These are phyloP conservation scores for Psilocybe tampanensis DNA, from an alignment of 768 basidiomycete genomes.

Conservation along the genomic window DNA sequence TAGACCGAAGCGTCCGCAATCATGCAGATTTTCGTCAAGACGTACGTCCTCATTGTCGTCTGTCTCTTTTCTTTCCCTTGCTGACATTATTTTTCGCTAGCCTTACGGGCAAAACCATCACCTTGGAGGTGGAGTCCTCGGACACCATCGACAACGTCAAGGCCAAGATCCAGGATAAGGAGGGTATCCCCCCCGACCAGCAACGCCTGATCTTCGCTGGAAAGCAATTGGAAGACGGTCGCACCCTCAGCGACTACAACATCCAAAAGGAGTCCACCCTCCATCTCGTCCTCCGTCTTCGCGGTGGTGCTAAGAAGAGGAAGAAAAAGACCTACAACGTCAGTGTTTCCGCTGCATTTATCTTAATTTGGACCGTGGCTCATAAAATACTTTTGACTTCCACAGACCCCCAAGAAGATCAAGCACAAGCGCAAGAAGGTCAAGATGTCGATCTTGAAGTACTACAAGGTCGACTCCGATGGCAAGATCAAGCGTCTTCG, in stretches of 20 bases:
- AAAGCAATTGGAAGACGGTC: slow-evolving; percentile 99
- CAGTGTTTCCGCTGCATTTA: slow-evolving; percentile 26
- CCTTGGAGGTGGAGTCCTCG: slow-evolving; percentile 96
- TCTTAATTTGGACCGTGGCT: background rate
- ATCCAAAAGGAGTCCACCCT: slow-evolving; percentile 99
- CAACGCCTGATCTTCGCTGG: slow-evolving; percentile 99
- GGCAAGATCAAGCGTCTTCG: slow-evolving; percentile 99
- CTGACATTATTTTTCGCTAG: slow-evolving; percentile 36
- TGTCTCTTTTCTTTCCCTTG: background rate
- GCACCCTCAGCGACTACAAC: slow-evolving; percentile 94
- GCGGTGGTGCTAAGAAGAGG: slow-evolving; percentile 99
- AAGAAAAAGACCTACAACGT: slow-evolving; percentile 99
- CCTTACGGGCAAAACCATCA: slow-evolving; percentile 99
- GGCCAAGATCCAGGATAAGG: slow-evolving; percentile 97
- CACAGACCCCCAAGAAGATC: slow-evolving; percentile 96
- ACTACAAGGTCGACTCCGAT: slow-evolving; percentile 99
- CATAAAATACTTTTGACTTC: slow-evolving; percentile 7
- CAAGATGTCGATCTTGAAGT: slow-evolving; percentile 99
- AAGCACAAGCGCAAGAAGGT: slow-evolving; percentile 99
- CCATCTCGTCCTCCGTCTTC: slow-evolving; percentile 94
- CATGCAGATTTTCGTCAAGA: slow-evolving; percentile 99
- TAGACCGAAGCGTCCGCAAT: slow-evolving; percentile 76
- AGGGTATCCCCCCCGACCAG: slow-evolving; percentile 93
- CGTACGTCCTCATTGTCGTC: slow-evolving; percentile 50
- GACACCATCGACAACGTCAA: slow-evolving; percentile 99